A percentile compares a stretch with the other conserved stretches of the same genome.
Evolutionary conservation across 1,284 basidiomycete genomes (phyloP).

Genomic region (Cryptococcus sp.): DNA sequence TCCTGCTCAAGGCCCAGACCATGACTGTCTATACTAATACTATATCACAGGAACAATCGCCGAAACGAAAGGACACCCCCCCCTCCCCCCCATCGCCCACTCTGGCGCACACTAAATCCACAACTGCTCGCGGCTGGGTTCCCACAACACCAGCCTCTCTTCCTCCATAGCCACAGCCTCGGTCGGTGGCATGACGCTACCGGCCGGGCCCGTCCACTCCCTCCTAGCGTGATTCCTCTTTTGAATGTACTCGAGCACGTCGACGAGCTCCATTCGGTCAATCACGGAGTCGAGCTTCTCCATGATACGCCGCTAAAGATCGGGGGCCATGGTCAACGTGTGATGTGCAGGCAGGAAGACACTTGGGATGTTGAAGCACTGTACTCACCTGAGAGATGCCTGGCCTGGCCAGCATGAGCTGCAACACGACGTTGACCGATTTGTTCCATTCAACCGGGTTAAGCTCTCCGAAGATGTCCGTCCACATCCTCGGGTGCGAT

Average conservation of each 20-base stretch:
- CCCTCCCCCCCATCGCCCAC: too few species aligned
- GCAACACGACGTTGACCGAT: slow-evolving; percentile 63
- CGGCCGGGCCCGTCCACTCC: slow-evolving; percentile 6
- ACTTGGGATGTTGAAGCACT: background rate
- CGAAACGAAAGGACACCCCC: too few species aligned
- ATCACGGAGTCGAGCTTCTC: slow-evolving; percentile 63
- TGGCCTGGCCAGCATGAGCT: slow-evolving; percentile 64
- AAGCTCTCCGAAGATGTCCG: slow-evolving; percentile 64
- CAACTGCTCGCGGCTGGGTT: slow-evolving; percentile 6
- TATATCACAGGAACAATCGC: too few species aligned
- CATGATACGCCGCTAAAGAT: background rate
- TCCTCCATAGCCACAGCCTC: slow-evolving; percentile 33
- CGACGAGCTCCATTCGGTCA: slow-evolving; percentile 69
- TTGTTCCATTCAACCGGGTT: slow-evolving; percentile 65
- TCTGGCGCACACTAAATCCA: slow-evolving; percentile 5
- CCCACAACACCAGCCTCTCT: slow-evolving; percentile 25
- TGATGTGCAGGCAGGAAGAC: background rate
- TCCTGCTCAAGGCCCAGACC: too few species aligned
- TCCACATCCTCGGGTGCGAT: slow-evolving; percentile 56
- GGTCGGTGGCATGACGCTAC: slow-evolving; percentile 25
- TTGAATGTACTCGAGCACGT: slow-evolving; percentile 60
- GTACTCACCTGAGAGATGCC: slow-evolving; percentile 66
- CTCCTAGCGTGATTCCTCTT: slow-evolving; percentile 13
- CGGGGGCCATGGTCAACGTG: background rate
- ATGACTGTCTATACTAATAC: too few species aligned